Evolutionary conservation across 768 basidiomycete genomes (phyloP).

Genomic region (Hortiboletus campestris): DNA sequence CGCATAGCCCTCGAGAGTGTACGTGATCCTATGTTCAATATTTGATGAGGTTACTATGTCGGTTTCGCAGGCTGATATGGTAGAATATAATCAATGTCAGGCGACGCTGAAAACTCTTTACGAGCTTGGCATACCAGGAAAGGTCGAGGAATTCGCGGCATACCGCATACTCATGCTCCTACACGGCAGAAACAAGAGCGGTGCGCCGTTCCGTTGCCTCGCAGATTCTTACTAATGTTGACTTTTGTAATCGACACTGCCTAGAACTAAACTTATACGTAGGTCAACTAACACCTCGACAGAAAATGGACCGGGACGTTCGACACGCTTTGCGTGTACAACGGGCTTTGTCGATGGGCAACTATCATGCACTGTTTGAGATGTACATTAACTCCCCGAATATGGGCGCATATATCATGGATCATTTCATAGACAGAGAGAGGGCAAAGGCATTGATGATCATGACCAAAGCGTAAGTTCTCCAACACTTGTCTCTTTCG

Average conservation of each 20-base stretch:
- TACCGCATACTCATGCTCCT: conserved; percentile 96
- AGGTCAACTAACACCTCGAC: conserved; percentile 93
- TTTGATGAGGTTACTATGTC: conserved; percentile 14
- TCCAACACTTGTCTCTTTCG: not conserved
- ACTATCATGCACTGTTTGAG: conserved; percentile 90
- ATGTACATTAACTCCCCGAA: conserved; percentile 83
- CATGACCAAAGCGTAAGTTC: conserved; percentile 89
- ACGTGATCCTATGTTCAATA: conserved; percentile 25
- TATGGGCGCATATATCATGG: conserved; percentile 99
- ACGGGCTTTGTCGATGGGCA: conserved; percentile 85
- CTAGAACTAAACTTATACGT: conserved; percentile 94
- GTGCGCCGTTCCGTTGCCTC: conserved; percentile 44
- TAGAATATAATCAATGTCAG: conserved; percentile 99
- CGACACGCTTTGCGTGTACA: conserved; percentile 89
- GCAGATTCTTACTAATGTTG: not conserved
- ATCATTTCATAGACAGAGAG: conserved; percentile 94
- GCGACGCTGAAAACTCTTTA: conserved; percentile 86
- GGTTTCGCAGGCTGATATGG: conserved; percentile 79
- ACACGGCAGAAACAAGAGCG: conserved; percentile 90
- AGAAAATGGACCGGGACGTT: conserved; percentile 79
- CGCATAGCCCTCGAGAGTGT: conserved; percentile 94
- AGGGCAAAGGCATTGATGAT: conserved; percentile 80
- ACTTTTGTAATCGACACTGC: not conserved
- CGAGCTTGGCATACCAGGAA: conserved; percentile 89
- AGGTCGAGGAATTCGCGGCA: conserved; percentile 93